These are phyloP conservation scores for Globisporangium iwayamae DNA, from an alignment of 352 stramenopile species.

Conservation along the genomic window DNA sequence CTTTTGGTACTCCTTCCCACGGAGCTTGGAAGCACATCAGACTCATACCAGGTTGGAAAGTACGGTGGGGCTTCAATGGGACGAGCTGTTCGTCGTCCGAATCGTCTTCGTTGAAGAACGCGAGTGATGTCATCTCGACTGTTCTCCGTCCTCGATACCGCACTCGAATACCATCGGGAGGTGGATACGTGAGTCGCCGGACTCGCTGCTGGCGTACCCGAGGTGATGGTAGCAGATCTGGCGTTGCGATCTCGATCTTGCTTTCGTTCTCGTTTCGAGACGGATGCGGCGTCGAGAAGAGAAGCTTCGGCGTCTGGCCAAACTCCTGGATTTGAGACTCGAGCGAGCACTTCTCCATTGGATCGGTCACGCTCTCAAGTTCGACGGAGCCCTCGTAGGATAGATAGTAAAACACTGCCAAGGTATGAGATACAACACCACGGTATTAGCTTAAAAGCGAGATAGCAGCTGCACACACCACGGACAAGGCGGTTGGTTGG, in stretches of 20 bases:
- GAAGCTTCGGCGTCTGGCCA: conserved; percentile 82
- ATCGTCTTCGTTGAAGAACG: conserved; percentile 22
- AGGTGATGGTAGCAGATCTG: conserved; percentile 40
- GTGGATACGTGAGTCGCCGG: conserved; percentile 19
- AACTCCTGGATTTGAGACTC: conserved; percentile 93
- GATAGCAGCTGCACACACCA: background rate
- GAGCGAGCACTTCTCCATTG: conserved; percentile 92
- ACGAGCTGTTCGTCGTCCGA: conserved; percentile 31
- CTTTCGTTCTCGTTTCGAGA: conserved; percentile 57
- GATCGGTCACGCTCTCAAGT: conserved; percentile 84
- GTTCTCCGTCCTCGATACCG: conserved; percentile 19
- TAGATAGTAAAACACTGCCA: conserved; percentile 85
- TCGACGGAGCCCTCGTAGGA: conserved; percentile 87
- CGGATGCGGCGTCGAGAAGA: conserved; percentile 73
- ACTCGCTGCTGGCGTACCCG: conserved; percentile 21
- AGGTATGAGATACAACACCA: background rate
- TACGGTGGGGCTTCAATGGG: conserved; percentile 7
- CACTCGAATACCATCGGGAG: background rate
- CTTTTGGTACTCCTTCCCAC: conserved; percentile 30
- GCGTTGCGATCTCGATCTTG: conserved; percentile 44
- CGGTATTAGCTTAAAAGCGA: background rate
- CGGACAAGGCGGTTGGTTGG: conserved; percentile 6
- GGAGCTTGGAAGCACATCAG: conserved; percentile 45
- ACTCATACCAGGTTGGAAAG: conserved; percentile 21
- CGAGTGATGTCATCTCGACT: conserved; percentile 26